These are phyloP conservation scores for Ophioceras dolichostomum DNA, from an alignment of 2,329 filamentous ascomycete genomes.

Conservation along the genomic window DNA sequence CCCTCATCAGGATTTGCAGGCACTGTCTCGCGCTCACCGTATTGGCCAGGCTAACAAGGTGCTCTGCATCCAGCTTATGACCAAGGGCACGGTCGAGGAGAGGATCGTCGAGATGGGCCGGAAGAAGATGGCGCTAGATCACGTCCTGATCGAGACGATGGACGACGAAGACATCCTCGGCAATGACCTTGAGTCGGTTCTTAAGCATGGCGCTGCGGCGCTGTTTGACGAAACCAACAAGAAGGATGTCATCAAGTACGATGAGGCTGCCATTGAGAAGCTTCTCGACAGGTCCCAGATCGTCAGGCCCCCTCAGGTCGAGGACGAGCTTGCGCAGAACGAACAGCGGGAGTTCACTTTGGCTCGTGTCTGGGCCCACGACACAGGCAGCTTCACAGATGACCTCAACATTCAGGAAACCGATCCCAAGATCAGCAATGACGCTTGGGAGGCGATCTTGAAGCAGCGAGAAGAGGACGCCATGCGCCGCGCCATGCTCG, in stretches of 20 bases:
- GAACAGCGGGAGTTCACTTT: conserved; percentile 75
- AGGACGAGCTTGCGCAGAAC: conserved; percentile 48
- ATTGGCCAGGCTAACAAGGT: conserved; percentile 97
- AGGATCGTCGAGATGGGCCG: conserved; percentile 93
- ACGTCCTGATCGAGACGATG: conserved; percentile 88
- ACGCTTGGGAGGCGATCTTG: conserved; percentile 85
- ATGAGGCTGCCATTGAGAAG: conserved; percentile 70
- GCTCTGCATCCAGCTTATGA: conserved; percentile 89
- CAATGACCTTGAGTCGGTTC: conserved; percentile 73
- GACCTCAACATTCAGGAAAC: conserved; percentile 43
- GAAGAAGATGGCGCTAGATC: conserved; percentile 92
- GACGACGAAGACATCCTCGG: conserved; percentile 69
- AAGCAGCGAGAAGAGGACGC: conserved; percentile 71
- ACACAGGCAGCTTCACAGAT: conserved; percentile 55
- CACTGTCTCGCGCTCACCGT: conserved; percentile 83
- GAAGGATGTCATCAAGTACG: conserved; percentile 68
- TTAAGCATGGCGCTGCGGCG: conserved; percentile 77
- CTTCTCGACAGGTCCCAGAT: conserved; percentile 78
- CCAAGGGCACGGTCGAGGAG: conserved; percentile 78
- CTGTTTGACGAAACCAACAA: conserved; percentile 67
- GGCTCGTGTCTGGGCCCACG: conserved; percentile 85
- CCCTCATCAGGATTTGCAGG: conserved; percentile 94
- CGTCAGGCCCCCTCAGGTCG: conserved; percentile 55
- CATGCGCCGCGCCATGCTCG: conserved; percentile 54
- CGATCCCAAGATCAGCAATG: conserved; percentile 38